Percentiles rank a stretch among this genome's conserved stretches.
Evolutionary conservation across 2,329 filamentous ascomycete genomes (phyloP).

Genomic region (Pezicula neosporulosa): DNA sequence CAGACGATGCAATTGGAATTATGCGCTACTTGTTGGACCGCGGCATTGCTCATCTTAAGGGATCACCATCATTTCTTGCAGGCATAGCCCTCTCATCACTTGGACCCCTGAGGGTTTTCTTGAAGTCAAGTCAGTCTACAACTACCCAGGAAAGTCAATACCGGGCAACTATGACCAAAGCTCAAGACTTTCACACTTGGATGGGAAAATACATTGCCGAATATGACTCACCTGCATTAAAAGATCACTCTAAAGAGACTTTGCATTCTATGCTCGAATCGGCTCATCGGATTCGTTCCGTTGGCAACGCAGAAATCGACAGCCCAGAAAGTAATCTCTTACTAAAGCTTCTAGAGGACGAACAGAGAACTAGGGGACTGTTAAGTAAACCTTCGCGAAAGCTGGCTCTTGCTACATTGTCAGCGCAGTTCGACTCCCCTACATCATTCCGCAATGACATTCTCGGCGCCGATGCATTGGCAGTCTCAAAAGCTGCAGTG

Average conservation of each 20-base stretch:
- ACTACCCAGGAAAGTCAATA: constrained; percentile 86
- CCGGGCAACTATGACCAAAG: constrained; percentile 70
- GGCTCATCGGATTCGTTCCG: constrained; percentile 62
- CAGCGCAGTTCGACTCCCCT: constrained; percentile 67
- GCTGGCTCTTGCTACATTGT: constrained; percentile 70
- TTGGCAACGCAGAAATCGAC: constrained; percentile 65
- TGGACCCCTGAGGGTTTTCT: constrained; percentile 72
- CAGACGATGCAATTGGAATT: constrained; percentile 85
- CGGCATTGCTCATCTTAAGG: constrained; percentile 61
- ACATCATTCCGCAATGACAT: constrained; percentile 59
- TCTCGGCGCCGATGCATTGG: constrained; percentile 62
- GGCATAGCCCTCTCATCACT: constrained; percentile 78
- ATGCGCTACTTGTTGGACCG: constrained; percentile 76
- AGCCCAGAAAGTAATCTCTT: constrained; percentile 79
- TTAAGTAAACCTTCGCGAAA: constrained; percentile 68
- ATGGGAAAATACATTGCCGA: constrained; percentile 64
- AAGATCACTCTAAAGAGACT: constrained; percentile 43
- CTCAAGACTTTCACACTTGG: constrained; percentile 75
- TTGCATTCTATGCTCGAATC: constrained; percentile 66
- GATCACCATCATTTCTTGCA: constrained; percentile 71
- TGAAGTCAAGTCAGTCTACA: constrained; percentile 70
- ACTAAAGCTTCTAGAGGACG: constrained; percentile 75
- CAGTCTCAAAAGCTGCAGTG: constrained; percentile 57
- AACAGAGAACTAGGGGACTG: constrained; percentile 55
- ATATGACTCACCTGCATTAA: constrained; percentile 46